Evolutionary conservation across 2,329 filamentous ascomycete genomes (phyloP).

Genomic region (Trichophyton schoenleinii): DNA sequence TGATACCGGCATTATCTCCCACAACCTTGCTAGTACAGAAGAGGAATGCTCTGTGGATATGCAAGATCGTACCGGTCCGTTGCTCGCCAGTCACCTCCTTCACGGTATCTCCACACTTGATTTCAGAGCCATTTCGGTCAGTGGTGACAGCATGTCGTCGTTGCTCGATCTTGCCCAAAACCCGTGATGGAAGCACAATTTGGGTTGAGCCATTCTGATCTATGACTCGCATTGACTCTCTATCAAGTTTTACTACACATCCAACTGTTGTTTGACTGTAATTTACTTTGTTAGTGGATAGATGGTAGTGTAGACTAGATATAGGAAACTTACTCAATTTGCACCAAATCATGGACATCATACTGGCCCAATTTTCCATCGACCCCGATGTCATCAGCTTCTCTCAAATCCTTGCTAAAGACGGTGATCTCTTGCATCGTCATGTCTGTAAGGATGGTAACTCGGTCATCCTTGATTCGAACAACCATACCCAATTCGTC

Average conservation of each 20-base stretch:
- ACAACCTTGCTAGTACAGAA: slow-evolving; percentile 77
- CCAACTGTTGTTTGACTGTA: slow-evolving; percentile 68
- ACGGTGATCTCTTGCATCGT: slow-evolving; percentile 90
- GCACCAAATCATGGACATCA: slow-evolving; percentile 83
- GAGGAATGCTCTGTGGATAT: slow-evolving; percentile 85
- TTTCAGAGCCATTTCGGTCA: slow-evolving; percentile 85
- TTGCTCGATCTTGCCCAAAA: slow-evolving; percentile 74
- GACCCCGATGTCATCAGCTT: slow-evolving; percentile 83
- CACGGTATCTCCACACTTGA: slow-evolving; percentile 80
- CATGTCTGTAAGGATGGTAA: slow-evolving; percentile 86
- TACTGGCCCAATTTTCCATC: slow-evolving; percentile 74
- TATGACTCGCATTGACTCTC: slow-evolving; percentile 76
- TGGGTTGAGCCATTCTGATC: slow-evolving; percentile 80
- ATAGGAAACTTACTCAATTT: slow-evolving; percentile 55
- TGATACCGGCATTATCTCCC: slow-evolving; percentile 78
- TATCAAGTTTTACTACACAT: slow-evolving; percentile 88
- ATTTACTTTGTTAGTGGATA: neutral
- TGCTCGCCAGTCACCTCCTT: slow-evolving; percentile 80
- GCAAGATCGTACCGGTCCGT: slow-evolving; percentile 76
- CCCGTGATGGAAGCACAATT: slow-evolving; percentile 77
- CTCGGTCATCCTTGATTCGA: slow-evolving; percentile 78
- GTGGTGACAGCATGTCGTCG: slow-evolving; percentile 79
- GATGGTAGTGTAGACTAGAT: neutral
- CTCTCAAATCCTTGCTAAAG: slow-evolving; percentile 90
- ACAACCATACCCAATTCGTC: slow-evolving; percentile 97